Base-by-base conservation (phyloP, 768 basidiomycete genomes). In the Suillus luteus region DNA sequence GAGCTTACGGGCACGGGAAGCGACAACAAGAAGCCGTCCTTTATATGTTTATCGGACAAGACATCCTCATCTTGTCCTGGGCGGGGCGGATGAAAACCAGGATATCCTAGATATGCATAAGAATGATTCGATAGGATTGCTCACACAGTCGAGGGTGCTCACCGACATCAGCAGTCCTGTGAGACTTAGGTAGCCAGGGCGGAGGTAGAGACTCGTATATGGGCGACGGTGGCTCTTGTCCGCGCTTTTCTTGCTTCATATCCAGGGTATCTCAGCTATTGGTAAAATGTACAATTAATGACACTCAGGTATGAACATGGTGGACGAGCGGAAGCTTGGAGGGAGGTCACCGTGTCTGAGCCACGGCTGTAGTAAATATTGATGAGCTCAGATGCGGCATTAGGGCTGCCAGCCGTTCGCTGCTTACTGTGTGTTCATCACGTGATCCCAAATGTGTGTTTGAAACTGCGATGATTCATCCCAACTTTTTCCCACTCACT, bases 51-150 rank as follows among this genome's bases (percentile, higher is more conserved):
- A 49, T 86, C 84, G 0, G 90, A 86, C 49, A 95, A 76, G 2
- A 84, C 70, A 68, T 93, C 92, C 72, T 94, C 92, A 62, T 89
- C 87, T 71, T 92, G 90, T 6, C 85, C 83, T 19, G 88, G 85
- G 46, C 83, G 82, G 7, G 93, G 91, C 51, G 93, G 93, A 71
- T 87, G 81, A 68, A 90, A 93, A 12, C 91, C 90, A 62, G 83
- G 79, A 72, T 89, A 92, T 19, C 92, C 92, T 94, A 62, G 2
- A 62, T 41, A 12, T 3, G 17, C 3, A 31, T 41, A 24, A 41
- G 19, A 8, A 31, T 19, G 0, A 19, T 31, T 40, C 6, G 8
- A 38, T 58, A 40, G 15, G 5, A 27, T 58, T 31, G 11, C 6
- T 4, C 3, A 58, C 17, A 17, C 19, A 58, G 40, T 27, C 12